Evolutionary conservation across 164 flowering plant species (phyloP), one percentile per base, ranked within the genome.

Genomic region (Kingdonia uniflora): DNA sequence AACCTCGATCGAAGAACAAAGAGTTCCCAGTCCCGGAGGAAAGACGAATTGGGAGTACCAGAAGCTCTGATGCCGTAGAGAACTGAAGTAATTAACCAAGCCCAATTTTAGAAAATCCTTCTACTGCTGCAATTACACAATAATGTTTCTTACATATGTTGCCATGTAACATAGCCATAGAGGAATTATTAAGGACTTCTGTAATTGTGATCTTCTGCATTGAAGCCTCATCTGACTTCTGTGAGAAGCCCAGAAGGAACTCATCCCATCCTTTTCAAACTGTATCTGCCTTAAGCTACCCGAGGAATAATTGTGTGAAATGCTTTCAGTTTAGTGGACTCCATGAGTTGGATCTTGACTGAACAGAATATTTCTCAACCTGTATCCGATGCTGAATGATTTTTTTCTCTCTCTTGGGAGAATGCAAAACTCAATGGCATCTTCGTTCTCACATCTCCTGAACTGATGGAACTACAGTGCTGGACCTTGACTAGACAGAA

Each of bases 121-220:
- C 35, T 29, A 29, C 4, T 4, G 6, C 35, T 29, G 8, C 35
- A 29, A 29, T 29, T 8, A 29, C 8, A 29, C 6, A 29, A 37
- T 3, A 29, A 20, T 33, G 45, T 33, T 38, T 41, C 44, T 71
- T 80, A 82, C 42, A 76, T 73, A 65, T 83, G n/a, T 83, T 56
- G 62, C 74, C 63, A 71, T 87, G 95, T 33, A 80, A 61, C 56
- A 86, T 96, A 37, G 87, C 74, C 19, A 84, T 17, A 6, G 96
- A 82, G 42, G 92, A 81, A n/a, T n/a, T n/a, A 60, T 45, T 75
- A 21, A 94, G 95, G 66, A 89, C 99, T 71, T 94, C 99, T 55
- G 77, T 21, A 97, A 94, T 56, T 89, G 97, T 56, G 99, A 94
- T 69, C 99, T 76, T 69, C 99, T 65, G 71, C 99, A 89, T 60